Conservation (phyloP, 2,329 filamentous ascomycete genomes). For the Penicillium sp. region DNA sequence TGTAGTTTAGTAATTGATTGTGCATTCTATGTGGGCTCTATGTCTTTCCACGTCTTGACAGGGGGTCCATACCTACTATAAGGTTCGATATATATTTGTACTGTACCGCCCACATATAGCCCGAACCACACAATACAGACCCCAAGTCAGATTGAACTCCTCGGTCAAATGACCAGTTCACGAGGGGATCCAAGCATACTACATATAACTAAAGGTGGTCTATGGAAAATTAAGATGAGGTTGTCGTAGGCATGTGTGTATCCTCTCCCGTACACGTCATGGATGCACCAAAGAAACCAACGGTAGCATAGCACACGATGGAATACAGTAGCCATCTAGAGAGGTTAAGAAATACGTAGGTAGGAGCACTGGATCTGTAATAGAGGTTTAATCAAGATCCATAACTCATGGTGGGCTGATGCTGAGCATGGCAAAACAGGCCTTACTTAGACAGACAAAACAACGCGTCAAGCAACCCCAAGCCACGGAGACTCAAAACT, state of each 20-base stretch:
- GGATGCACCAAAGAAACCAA: neutral
- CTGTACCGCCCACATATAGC: no score
- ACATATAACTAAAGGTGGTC: neutral
- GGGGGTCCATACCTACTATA: no score
- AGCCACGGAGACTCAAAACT: neutral
- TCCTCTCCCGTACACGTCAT: neutral
- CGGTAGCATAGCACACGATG: no score
- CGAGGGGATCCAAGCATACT: neutral
- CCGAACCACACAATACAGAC: neutral
- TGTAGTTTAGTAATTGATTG: accelerated
- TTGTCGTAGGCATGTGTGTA: neutral
- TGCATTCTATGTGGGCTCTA: neutral
- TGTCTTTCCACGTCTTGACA: accelerated
- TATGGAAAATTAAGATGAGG: neutral
- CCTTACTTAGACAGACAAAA: neutral
- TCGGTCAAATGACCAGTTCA: no score
- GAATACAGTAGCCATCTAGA: neutral
- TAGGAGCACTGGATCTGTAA: no score
- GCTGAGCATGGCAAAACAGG: neutral
- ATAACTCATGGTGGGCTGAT: neutral
- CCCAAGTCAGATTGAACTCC: no score
- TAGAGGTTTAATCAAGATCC: neutral
- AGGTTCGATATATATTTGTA: neutral
- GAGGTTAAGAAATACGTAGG: neutral
- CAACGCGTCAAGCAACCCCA: neutral